Base-by-base conservation (phyloP, 148 eudicot species). In the Limonium bicolor region DNA sequence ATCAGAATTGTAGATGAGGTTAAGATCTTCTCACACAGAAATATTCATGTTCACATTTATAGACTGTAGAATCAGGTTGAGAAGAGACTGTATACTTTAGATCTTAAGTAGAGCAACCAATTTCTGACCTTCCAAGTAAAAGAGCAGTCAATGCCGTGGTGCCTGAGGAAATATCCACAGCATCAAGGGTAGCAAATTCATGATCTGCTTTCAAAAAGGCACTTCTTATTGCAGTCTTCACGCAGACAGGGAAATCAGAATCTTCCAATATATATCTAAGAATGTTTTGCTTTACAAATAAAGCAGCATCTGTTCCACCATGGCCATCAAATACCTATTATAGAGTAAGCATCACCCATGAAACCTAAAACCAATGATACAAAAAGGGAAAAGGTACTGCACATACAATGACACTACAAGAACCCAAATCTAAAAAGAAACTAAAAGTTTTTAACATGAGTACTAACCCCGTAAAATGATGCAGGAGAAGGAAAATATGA, bases 241-340 rank as follows among this genome's bases (percentile, higher is more conserved):
- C 31, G 40, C 67, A 60, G 6, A 18, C 35, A 23, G 75, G 81
- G 32, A 74, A 78, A 54, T 55, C 60, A 24, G 62, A 64, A 44
- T 74, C 80, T 34, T 64, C 74, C 7, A 67, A 59, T n/a, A 78
- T 70, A 50, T 64, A 68, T 52, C 53, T 63, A 14, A 78, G 86
- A 37, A 78, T 67, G 63, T 67, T 70, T 22, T 68, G 63, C 48
- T 54, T 64, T 18, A 71, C 56, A 58, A 72, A 78, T 26, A 63
- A 35, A 37, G 86, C 80, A 31, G 81, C 86, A 67, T 78, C 80
- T 46, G 68, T 54, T 20, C 86, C 86, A 12, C 81, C 86, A 54
- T 78, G 86, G 18, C 86, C 81, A 56, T 78, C 81, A 62, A 78
- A 78, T 17, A 78, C 86, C 86, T 78, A 67, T 7, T n/a, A 37